Percentiles rank a stretch among this genome's conserved stretches.
These are phyloP conservation scores for Avena sativa DNA, from an alignment of 176 grass and related monocot species.

Conservation along the genomic window DNA sequence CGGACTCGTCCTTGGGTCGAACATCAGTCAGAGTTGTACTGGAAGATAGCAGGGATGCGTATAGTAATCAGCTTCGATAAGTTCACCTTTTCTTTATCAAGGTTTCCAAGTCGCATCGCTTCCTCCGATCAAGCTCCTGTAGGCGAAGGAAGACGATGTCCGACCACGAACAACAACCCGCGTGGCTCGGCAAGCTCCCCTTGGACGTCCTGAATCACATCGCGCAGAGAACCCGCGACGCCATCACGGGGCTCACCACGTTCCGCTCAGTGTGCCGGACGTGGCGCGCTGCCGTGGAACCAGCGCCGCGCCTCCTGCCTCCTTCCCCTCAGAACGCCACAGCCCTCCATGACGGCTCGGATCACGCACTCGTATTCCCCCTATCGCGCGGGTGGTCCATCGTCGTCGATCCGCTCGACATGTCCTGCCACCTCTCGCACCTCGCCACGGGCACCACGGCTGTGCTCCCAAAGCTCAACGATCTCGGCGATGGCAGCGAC, in stretches of 20 bases:
- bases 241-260: not conserved
- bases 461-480: conserved; percentile 24
- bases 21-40: too few relatives aligned
- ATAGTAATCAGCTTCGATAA: too few relatives aligned
- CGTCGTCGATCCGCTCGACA: conserved; percentile 14
- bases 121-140: too few relatives aligned
- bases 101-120: too few relatives aligned
- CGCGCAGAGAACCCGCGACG: conserved; percentile 1
- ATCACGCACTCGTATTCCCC: conserved; percentile 12
- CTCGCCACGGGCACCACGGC: conserved; percentile 18
- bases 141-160: not conserved
- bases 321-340: not conserved
- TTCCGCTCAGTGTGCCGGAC: conserved; percentile 24
- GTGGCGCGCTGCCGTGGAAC: not conserved
- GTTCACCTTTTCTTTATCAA: too few relatives aligned
- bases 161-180: not conserved
- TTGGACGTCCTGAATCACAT: conserved; percentile 8
- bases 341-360: not conserved
- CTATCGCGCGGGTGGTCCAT: conserved; percentile 14
- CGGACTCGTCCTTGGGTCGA: too few relatives aligned
- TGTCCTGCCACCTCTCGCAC: conserved; percentile 32
- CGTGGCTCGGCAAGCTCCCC: conserved; percentile 21
- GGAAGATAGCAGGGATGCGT: too few relatives aligned
- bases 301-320: conserved; percentile 8
- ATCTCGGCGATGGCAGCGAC: not conserved